Conservation (phyloP, 805 yeast genomes). For the Brettanomyces bruxellensis region DNA sequence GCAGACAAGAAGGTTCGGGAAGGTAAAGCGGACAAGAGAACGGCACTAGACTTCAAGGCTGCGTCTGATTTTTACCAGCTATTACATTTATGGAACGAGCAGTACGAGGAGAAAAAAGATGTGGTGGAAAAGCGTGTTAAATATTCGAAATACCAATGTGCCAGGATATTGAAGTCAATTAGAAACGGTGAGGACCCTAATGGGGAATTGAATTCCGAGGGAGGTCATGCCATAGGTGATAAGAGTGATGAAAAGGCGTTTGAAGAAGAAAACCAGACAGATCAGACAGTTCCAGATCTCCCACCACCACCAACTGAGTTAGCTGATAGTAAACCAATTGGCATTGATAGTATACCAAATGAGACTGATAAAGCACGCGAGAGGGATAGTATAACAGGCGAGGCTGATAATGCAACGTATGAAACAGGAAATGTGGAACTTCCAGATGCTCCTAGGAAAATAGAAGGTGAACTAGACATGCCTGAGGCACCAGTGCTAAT, state of each 20-base stretch:
- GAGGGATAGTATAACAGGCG: background rate
- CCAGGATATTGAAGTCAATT: constrained; percentile 42
- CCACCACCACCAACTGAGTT: constrained; percentile 9
- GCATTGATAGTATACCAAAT: background rate
- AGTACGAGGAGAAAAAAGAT: constrained; percentile 11
- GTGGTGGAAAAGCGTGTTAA: constrained; percentile 33
- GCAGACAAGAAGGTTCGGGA: constrained; percentile 39
- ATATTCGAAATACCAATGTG: constrained; percentile 56
- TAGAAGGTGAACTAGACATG: constrained; percentile 17
- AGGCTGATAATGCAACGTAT: background rate
- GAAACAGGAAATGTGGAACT: background rate
- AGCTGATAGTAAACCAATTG: background rate
- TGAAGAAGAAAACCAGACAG: background rate
- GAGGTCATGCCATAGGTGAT: too few species aligned
- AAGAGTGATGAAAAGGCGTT: too few species aligned
- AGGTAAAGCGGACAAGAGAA: constrained; percentile 33
- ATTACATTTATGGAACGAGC: constrained; percentile 33
- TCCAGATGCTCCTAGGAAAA: constrained; percentile 13
- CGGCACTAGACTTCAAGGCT: constrained; percentile 45
- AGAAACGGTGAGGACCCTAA: constrained; percentile 50
- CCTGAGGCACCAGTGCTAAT: constrained; percentile 23
- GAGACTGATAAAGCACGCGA: background rate
- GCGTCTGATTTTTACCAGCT: constrained; percentile 45
- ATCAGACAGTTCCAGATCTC: constrained; percentile 1
- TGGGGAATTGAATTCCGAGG: constrained; percentile 16